Evolutionary conservation across 2,329 filamentous ascomycete species (phyloP).

Genomic region (Colletotrichum spinosum): DNA sequence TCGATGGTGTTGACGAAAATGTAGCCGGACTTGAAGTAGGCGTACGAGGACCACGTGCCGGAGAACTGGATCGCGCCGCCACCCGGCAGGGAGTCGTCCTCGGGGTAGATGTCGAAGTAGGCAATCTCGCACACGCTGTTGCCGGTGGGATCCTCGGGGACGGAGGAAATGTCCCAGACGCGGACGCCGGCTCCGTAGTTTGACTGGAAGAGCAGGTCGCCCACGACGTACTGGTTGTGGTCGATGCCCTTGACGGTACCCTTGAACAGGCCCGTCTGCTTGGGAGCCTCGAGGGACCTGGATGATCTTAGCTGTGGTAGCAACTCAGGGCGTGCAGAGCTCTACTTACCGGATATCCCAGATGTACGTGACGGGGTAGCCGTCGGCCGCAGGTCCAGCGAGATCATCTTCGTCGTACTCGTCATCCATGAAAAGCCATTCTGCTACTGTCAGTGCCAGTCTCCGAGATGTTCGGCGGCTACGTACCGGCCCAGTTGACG

Average conservation of each 20-base stretch:
- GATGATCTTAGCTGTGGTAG: too few species aligned
- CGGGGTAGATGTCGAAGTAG: constrained; percentile 61
- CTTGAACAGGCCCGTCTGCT: constrained; percentile 55
- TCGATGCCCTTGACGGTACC: constrained; percentile 52
- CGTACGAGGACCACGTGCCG: constrained; percentile 58
- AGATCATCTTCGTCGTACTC: constrained; percentile 60
- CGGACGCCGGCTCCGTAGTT: constrained; percentile 59
- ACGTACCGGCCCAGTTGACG: constrained; percentile 48
- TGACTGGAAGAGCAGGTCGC: constrained; percentile 56
- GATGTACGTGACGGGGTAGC: constrained; percentile 60
- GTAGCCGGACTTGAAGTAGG: constrained; percentile 54
- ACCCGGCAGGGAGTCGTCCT: constrained; percentile 55
- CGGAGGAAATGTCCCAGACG: constrained; percentile 47
- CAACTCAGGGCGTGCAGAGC: too few species aligned
- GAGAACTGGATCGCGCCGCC: constrained; percentile 51
- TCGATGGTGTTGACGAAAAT: constrained; percentile 58
- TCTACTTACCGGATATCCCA: constrained; percentile 52
- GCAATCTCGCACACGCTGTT: constrained; percentile 54
- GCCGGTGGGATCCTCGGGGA: constrained; percentile 50
- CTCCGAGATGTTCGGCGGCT: background rate
- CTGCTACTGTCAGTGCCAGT: background rate
- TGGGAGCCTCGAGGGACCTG: constrained; percentile 52
- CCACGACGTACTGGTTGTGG: constrained; percentile 58
- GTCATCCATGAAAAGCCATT: constrained; percentile 58
- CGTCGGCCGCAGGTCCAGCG: constrained; percentile 52